These are phyloP conservation scores for Ascochyta rabiei DNA, from an alignment of 2,329 filamentous ascomycete genomes.

Conservation along the genomic window DNA sequence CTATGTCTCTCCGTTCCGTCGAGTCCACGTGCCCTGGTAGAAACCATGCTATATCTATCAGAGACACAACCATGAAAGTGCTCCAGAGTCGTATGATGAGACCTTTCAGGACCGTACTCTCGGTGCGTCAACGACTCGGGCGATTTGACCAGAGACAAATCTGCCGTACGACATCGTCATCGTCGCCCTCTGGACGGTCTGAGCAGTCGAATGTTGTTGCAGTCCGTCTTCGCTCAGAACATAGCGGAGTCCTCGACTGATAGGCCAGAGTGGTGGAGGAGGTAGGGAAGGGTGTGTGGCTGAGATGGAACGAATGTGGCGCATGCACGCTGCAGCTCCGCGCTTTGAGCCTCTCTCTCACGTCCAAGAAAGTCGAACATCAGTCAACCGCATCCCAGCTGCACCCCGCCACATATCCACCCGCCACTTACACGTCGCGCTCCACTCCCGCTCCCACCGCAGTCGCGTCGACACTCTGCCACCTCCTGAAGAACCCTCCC, in stretches of 20 bases:
- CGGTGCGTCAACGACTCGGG: neutral
- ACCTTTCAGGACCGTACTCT: neutral
- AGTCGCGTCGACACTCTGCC: conserved; percentile 26
- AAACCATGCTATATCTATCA: neutral
- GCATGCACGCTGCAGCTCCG: conserved; percentile 8
- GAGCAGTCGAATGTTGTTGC: neutral
- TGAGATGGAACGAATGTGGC: conserved; percentile 16
- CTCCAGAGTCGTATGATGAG: conserved; percentile 4
- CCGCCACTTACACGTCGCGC: conserved; percentile 21
- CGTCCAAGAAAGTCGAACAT: conserved; percentile 28
- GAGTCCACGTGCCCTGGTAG: neutral
- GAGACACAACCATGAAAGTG: neutral
- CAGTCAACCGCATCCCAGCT: conserved; percentile 19
- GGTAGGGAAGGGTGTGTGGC: neutral
- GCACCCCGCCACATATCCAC: conserved; percentile 22
- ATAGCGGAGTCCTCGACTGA: neutral
- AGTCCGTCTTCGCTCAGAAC: neutral
- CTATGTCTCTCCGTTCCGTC: neutral
- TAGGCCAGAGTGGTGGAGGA: neutral
- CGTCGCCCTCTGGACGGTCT: too few species aligned
- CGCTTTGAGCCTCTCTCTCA: conserved; percentile 17
- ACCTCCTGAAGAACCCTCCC: conserved; percentile 9
- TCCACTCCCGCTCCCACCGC: conserved; percentile 12
- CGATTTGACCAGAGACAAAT: neutral
- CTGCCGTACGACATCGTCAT: too few species aligned